These are phyloP conservation scores for Aspergillus unguis DNA, from an alignment of 2,329 filamentous ascomycete genomes.

Conservation along the genomic window DNA sequence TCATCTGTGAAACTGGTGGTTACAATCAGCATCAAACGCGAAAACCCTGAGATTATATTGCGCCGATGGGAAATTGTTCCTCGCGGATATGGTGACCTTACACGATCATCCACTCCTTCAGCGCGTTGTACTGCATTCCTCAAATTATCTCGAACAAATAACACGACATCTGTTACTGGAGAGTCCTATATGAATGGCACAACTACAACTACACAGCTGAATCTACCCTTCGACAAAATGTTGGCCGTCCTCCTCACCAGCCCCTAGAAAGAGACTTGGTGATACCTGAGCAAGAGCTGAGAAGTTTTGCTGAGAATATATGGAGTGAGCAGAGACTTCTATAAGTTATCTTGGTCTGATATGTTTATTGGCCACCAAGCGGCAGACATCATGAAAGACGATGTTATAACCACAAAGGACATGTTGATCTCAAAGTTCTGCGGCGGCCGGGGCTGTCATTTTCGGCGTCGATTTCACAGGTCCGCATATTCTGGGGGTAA, in stretches of 20 bases:
- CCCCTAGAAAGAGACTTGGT: constrained; percentile 17
- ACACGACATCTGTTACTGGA: constrained; percentile 17
- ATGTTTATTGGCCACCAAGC: no score
- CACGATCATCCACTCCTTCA: constrained; percentile 16
- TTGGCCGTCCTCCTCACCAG: constrained; percentile 40
- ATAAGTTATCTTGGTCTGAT: constrained; percentile 8
- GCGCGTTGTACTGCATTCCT: constrained; percentile 16
- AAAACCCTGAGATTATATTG: constrained; percentile 17
- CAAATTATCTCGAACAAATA: constrained; percentile 18
- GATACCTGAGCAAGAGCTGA: constrained; percentile 18
- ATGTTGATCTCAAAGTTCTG: no score
- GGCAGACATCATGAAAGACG: no score
- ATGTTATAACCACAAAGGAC: no score
- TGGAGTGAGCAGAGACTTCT: constrained; percentile 15
- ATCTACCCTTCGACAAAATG: constrained; percentile 19
- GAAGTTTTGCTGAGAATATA: constrained; percentile 17
- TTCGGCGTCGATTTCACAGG: no score
- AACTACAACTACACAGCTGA: constrained; percentile 17
- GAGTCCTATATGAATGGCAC: constrained; percentile 17
- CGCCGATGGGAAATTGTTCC: constrained; percentile 17
- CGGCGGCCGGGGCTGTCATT: no score
- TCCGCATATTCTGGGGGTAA: no score
- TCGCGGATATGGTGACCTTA: constrained; percentile 10
- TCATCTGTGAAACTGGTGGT: constrained; percentile 20
- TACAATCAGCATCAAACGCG: constrained; percentile 18